Base-by-base conservation (phyloP, 805 yeast species). In the Hanseniaspora hatyaiensis region DNA sequence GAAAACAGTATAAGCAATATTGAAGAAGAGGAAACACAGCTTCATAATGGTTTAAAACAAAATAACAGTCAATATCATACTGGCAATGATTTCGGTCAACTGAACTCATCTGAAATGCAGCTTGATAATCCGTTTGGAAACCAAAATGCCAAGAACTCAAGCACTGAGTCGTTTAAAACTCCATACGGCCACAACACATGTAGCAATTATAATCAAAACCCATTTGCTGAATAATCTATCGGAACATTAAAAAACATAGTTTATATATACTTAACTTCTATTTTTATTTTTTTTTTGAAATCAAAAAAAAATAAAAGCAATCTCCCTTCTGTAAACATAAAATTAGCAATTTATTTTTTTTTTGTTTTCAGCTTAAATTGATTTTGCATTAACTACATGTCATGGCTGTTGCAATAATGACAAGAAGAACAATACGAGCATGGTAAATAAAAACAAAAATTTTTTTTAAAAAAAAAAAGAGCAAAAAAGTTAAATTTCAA, bases 131-230 rank as follows among this genome's bases (percentile, higher is more conserved):
- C 49, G 23, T 45, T 45, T 12, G 32, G 32, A 12, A 36, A 37
- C 24, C 26, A 36, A 9, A 31, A 30, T 31, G 29, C n/a, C 13
- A 36, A 45, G 23, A 33, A n/a, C 6, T 45, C 49, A 22, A 45
- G 49, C 12, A 45, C 18, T 24, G 49, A 45, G 13, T 45, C 49
- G 9, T 11, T 45, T 8, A 45, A 31, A 23, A 31, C 29, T 15
- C 12, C 15, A 2, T 26, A 30, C 11, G 23, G 34, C 18, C 28
- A 44, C 6, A 30, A 20, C 19, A 15, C 11, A 15, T 26, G 19
- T 13, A 16, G 26, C 20, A 37, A 30, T n/a, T 45, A 45, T 29
- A 36, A 31, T 18, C 49, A 45, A 45, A 45, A 45, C 31, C 49
- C 49, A 13, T 45, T 45, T 31, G 32, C 40, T 16, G 31, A 37